Evolutionary conservation across 495 filamentous ascomycete species (phyloP).

Genomic region (Neurospora hispaniola): DNA sequence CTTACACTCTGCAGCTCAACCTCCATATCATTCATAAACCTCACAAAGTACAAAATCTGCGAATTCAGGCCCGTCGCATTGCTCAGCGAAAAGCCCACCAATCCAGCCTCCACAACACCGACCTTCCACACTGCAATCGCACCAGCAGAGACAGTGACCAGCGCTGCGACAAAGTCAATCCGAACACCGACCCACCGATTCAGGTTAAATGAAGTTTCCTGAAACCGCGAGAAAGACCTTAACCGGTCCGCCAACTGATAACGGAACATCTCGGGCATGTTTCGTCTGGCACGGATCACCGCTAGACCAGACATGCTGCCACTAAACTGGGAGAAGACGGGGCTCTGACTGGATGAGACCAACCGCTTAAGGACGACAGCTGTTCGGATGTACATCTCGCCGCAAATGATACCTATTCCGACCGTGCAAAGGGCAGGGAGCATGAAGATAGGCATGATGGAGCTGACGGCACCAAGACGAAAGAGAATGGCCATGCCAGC

Average conservation of each 20-base stretch:
- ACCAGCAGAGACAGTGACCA: conserved; percentile 35
- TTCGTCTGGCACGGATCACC: conserved; percentile 35
- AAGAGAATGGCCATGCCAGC: conserved; percentile 28
- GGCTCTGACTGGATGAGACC: conserved; percentile 34
- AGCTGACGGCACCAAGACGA: conserved; percentile 34
- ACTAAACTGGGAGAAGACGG: conserved; percentile 40
- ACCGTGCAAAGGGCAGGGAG: conserved; percentile 33
- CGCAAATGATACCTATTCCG: conserved; percentile 30
- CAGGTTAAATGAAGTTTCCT: conserved; percentile 37
- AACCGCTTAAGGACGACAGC: conserved; percentile 36
- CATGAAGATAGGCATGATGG: conserved; percentile 40
- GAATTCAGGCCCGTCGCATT: conserved; percentile 39
- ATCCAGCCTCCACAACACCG: conserved; percentile 31
- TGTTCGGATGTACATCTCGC: conserved; percentile 41
- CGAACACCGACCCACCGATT: conserved; percentile 42
- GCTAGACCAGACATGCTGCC: conserved; percentile 38
- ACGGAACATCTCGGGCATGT: conserved; percentile 35
- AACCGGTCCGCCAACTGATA: conserved; percentile 32
- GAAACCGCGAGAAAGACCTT: conserved; percentile 26
- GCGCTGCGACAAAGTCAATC: conserved; percentile 36
- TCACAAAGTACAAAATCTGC: conserved; percentile 34
- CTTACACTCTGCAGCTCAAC: conserved; percentile 37
- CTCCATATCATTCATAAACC: conserved; percentile 39
- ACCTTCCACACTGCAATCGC: conserved; percentile 34
- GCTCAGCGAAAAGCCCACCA: conserved; percentile 39